Evolutionary conservation across 805 yeast species (phyloP), one percentile per base, ranked within the genome.

Genomic region (Kodamaea kakaduensis): DNA sequence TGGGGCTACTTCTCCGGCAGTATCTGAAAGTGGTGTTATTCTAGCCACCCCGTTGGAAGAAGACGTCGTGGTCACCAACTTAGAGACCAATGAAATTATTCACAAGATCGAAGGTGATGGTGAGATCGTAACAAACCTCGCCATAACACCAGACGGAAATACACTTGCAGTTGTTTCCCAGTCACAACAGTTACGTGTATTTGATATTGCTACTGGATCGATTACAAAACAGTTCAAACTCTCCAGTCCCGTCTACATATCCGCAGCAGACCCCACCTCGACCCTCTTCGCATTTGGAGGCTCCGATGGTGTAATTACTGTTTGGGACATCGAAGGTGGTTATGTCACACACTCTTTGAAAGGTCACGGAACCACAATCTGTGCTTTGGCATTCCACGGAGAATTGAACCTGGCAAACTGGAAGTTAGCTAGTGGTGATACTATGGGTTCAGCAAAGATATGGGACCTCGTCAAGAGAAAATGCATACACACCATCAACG

Each of bases 221-320:
- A 52, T 78, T 36, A 53, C 66, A 38, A 78, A 77, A 50, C 63
- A 68, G 10, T 71, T 73, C 61, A 81, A 75, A 53, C 54, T 84
- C 29, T 64, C 86, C 2, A 81, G 96, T 1, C 96, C 97, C 1
- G 83, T 85, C 2, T 85, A 84, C 56, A 81, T 87, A 8, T 72
- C 87, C 29, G 69, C 82, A 8, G 76, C 75, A 15, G 98, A 93
- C 58, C 55, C 74, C 3, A 86, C 97, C 0, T 81, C 95, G 2
- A 78, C 95, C 3, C 66, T 93, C 23, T 76, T 89, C 51, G 95
- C 96, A 13, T 80, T 93, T 52, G 99, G 99, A 25, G 88, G 95
- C 31, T 84, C 97, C 1, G 98, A 93, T 58, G 97, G 98, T 31
- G 74, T 79, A 26, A 83, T 89, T 12, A 79, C 85, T 29, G 94